These are phyloP conservation scores for Taxillus chinensis DNA, from an alignment of 164 flowering plant species.

Conservation along the genomic window DNA sequence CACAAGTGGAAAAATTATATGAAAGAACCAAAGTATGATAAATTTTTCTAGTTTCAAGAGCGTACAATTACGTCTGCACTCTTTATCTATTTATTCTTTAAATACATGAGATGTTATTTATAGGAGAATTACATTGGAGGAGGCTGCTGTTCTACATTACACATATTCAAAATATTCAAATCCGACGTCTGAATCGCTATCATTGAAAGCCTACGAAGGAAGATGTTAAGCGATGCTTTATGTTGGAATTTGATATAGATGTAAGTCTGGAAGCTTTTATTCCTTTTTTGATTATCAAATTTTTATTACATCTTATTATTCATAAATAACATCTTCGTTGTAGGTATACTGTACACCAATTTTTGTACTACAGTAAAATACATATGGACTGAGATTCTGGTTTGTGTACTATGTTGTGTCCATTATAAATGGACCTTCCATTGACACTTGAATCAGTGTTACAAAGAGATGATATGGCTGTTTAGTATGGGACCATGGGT, in stretches of 20 bases:
- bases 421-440: too few relatives aligned
- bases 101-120: too few relatives aligned
- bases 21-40: conserved; percentile 80
- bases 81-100: conserved; percentile 1
- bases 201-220: conserved; percentile 97
- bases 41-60: neutral
- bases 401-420: too few relatives aligned
- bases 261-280: conserved; percentile 38
- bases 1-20: conserved; percentile 97
- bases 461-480: too few relatives aligned
- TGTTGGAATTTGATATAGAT: conserved; percentile 91
- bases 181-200: conserved; percentile 95
- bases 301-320: neutral
- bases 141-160: conserved; percentile 94
- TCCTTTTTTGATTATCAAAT: neutral
- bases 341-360: too few relatives aligned
- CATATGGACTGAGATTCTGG: too few relatives aligned
- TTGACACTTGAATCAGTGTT: too few relatives aligned
- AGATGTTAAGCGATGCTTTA: conserved; percentile 95
- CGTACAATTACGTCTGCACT: neutral
- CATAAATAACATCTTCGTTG: too few relatives aligned
- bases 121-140: conserved; percentile 86
- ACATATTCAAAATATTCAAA: conserved; percentile 90
- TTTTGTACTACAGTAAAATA: too few relatives aligned
- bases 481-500: too few relatives aligned